phyloP scores from a whole-genome alignment of 1,284 basidiomycete genomes.

The Singerocomus inundabilis region DNA sequence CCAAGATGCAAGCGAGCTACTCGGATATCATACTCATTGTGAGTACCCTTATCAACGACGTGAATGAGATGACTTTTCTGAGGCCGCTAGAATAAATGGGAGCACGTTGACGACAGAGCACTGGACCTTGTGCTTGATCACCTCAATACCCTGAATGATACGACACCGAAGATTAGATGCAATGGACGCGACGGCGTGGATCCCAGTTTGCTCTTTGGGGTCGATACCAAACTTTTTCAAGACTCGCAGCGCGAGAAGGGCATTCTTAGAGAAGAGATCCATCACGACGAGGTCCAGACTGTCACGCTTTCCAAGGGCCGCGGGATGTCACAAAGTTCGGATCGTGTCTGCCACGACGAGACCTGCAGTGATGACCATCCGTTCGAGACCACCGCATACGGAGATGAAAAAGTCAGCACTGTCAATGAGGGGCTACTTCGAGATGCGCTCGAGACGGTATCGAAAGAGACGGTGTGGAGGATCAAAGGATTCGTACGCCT shows the following conservation, averaged over 20 bases:
- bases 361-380: conserved; percentile 13
- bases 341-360: conserved; percentile 32
- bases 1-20: conserved; percentile 91
- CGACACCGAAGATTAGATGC: conserved; percentile 79
- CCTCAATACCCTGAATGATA: conserved; percentile 85
- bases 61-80: conserved; percentile 6
- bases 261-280: conserved; percentile 24
- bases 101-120: conserved; percentile 71
- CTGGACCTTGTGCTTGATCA: conserved; percentile 83
- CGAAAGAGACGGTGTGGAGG: conserved; percentile 70
- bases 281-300: conserved; percentile 84
- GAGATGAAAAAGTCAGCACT: not conserved
- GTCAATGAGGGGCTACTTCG: conserved; percentile 38
- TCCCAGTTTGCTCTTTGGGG: conserved; percentile 77
- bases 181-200: conserved; percentile 64
- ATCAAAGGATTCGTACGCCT: conserved; percentile 81
- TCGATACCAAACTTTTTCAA: conserved; percentile 76
- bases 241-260: conserved; percentile 19
- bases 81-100: conserved; percentile 76
- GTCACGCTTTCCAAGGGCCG: conserved; percentile 56
- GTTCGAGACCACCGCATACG: not conserved
- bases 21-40: conserved; percentile 86
- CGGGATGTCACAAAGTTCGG: conserved; percentile 11
- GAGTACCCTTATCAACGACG: conserved; percentile 29
- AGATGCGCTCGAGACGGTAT: conserved; percentile 51